Evolutionary conservation across 495 filamentous ascomycete species (phyloP), one percentile per base, ranked within the genome.

Genomic region (Geoglossum glabrum): DNA sequence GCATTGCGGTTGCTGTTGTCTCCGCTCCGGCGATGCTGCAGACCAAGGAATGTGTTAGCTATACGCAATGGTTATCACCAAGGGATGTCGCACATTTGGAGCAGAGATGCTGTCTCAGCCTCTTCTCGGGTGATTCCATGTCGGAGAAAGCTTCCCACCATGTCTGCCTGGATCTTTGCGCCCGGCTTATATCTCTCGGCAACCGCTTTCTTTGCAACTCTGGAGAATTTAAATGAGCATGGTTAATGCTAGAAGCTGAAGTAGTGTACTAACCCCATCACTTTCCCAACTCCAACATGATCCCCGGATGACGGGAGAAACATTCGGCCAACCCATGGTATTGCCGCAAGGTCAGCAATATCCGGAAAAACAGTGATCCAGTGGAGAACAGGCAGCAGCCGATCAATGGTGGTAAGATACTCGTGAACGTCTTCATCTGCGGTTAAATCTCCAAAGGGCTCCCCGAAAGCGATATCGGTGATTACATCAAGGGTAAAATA

Each of bases 401-500:
- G 3, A 8, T 30, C 25, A 1, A n/a, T 5, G 3, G 25, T 30
- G 1, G 11, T 19, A 26, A 52, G 28, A 13, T 52, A 52, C 62
- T 63, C n/a, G 59, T 60, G 1, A 63, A 63, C 30, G 59, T 60
- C 23, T 61, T 65, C 26, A 63, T 31, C 49, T 5, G 5, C 60
- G 6, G 38, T 61, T 11, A 76, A 59, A 65, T 74, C 72, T 50
- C 74, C 68, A 68, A 79, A 73, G 60, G 72, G 60, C 59, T 81
- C 51, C 58, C 83, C 64, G 55, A 73, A 76, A 62, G 81, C 70
- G 7, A 76, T 61, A 36, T 68, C 68, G 8, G 70, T 70, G 38
- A 78, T 73, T 1, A 73, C 61, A 57, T 81, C 78, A 6, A 79
- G 60, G 0, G 76, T 78, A 54, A 79, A 77, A 58, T 64, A 78